Evolutionary conservation across 805 yeast genomes (phyloP).

Genomic region (Lipomyces chichibuensis): DNA sequence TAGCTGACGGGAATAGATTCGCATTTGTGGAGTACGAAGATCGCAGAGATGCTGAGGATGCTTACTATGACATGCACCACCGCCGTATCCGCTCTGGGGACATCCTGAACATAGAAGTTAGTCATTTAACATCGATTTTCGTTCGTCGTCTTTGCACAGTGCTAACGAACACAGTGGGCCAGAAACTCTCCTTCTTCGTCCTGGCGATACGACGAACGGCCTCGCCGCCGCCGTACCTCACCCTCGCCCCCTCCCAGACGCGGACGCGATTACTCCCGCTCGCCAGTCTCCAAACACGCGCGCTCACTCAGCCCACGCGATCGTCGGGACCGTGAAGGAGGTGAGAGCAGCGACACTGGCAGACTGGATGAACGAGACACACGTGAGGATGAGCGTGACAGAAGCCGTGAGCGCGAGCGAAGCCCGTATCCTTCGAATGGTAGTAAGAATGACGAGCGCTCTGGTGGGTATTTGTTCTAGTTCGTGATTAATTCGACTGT

Average conservation of each 20-base stretch:
- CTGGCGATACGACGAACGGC: slow-evolving; percentile 35
- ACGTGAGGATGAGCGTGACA: slow-evolving; percentile 15
- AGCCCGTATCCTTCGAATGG: slow-evolving; percentile 15
- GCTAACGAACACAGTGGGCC: slow-evolving; percentile 31
- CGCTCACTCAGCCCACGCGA: slow-evolving; percentile 12
- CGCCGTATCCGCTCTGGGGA: slow-evolving; percentile 40
- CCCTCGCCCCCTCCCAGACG: slow-evolving; percentile 28
- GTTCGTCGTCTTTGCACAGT: not conserved
- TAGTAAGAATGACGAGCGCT: slow-evolving; percentile 19
- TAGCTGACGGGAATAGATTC: slow-evolving; percentile 27
- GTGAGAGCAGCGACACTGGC: slow-evolving; percentile 18
- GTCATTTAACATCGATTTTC: not conserved
- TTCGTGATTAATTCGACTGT: not conserved
- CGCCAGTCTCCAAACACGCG: slow-evolving; percentile 16
- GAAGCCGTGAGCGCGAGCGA: slow-evolving; percentile 14
- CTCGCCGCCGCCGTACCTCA: slow-evolving; percentile 28
- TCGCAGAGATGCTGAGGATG: slow-evolving; percentile 43
- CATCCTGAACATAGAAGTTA: slow-evolving; percentile 37
- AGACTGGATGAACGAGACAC: slow-evolving; percentile 7
- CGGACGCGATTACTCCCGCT: slow-evolving; percentile 20
- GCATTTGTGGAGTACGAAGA: slow-evolving; percentile 44
- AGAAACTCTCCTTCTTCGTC: slow-evolving; percentile 35
- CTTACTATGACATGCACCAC: slow-evolving; percentile 42
- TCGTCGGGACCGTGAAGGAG: slow-evolving; percentile 6
- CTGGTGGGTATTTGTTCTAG: slow-evolving; percentile 10